Evolutionary conservation across 2,329 filamentous ascomycete species (phyloP), one percentile per base, ranked within the genome.

Genomic region (Byssothecium circinans): DNA sequence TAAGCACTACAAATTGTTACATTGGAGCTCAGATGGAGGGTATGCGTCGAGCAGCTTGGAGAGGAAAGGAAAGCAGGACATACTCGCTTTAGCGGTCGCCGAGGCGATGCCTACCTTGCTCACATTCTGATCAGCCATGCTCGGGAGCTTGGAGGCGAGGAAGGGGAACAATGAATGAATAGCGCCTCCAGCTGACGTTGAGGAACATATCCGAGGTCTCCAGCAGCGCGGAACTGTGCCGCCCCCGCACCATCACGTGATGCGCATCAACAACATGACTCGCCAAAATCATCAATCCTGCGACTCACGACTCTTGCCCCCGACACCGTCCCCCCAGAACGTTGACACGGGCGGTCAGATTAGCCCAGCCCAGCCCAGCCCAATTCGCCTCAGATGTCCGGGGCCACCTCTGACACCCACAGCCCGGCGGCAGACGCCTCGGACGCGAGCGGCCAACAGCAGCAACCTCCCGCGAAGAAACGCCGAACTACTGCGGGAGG

Each of bases 51-150:
- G n/a, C n/a, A n/a, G n/a, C n/a, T n/a, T n/a, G n/a, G n/a, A n/a
- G n/a, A n/a, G n/a, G n/a, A n/a, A n/a, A n/a, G n/a, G n/a, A n/a
- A n/a, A n/a, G n/a, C n/a, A n/a, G 8, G 17, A 59, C 57, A 23
- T 50, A 69, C 67, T 57, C 15, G 63, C 61, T 60, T 64, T 68
- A 22, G 65, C 52, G 8, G 53, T 47, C 4, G 56, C 58, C 18
- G 65, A 65, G 33, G 59, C 62, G 46, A 69, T 65, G 54, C 64
- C 60, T n/a, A 69, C 52, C 50, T 63, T 67, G 58, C 55, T 66
- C 17, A 61, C 60, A 32, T 59, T 41, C 38, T 65, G 56, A 43
- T 65, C 57, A 19, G 58, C 58, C 62, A 63, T 64, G 37, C 5
- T 32, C 20, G 12, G 4, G 2, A 25, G 25, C 29, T n/a, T 12